These are phyloP conservation scores for Eutypella sp. DNA, from an alignment of 2,329 filamentous ascomycete genomes.

Conservation along the genomic window DNA sequence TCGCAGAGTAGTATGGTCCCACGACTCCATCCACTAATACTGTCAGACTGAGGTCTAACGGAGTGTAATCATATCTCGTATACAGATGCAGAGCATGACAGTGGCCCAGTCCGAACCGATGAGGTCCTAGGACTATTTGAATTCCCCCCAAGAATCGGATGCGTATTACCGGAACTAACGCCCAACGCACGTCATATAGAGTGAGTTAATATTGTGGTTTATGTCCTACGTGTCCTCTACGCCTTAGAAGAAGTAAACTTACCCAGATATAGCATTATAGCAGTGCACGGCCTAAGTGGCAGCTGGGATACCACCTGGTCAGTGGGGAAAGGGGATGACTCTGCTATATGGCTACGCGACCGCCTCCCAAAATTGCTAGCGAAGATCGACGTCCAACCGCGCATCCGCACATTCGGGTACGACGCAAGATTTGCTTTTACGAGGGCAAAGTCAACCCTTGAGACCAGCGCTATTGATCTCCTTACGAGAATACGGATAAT, in stretches of 20 bases:
- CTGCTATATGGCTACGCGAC: constrained; percentile 3
- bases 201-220: constrained; percentile 1
- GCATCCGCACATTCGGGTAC: constrained; percentile 5
- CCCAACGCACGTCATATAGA: no score
- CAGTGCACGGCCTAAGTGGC: constrained; percentile 5
- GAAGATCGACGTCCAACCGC: constrained; percentile 1
- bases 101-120: no score
- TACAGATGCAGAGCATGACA: no score
- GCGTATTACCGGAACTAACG: no score
- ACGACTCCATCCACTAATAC: no score
- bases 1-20: no score
- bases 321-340: not conserved
- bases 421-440: constrained; percentile 3
- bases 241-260: no score
- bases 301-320: constrained; percentile 5
- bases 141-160: no score
- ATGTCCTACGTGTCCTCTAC: not conserved
- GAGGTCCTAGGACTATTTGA: no score
- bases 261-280: constrained; percentile 1
- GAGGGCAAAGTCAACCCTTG: not conserved
- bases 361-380: constrained; percentile 1
- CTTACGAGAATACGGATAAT: constrained; percentile 4
- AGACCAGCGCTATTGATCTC: constrained; percentile 2
- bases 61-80: no score
- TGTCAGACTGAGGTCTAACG: no score